phyloP scores from a whole-genome alignment of 768 basidiomycete species.

The Amyloporia xantha region DNA sequence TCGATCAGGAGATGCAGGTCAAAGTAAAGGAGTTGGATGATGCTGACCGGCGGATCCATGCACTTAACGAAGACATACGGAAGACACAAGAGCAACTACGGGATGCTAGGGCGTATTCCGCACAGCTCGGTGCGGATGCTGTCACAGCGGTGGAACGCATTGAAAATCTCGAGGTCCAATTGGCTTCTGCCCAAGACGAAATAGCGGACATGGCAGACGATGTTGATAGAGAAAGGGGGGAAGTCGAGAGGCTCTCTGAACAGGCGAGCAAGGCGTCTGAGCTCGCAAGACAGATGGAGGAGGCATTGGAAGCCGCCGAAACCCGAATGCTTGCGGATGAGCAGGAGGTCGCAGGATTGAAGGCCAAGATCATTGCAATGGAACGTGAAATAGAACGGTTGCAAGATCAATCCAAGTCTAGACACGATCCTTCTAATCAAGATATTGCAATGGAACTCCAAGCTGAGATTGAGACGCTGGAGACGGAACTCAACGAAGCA shows the following conservation, averaged over 20 bases:
- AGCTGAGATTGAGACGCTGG: conserved; percentile 55
- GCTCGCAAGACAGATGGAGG: conserved; percentile 61
- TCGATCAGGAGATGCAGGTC: conserved; percentile 32
- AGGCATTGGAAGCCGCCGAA: conserved; percentile 70
- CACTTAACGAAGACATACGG: conserved; percentile 26
- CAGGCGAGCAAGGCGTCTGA: conserved; percentile 48
- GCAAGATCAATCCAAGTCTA: too few species aligned
- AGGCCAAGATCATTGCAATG: conserved; percentile 42
- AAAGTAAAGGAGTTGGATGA: conserved; percentile 22
- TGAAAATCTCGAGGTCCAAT: conserved; percentile 48
- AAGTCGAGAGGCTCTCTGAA: conserved; percentile 43
- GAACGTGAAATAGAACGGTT: conserved; percentile 51
- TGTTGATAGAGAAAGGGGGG: conserved; percentile 42
- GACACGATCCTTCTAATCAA: conserved; percentile 16
- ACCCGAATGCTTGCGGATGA: conserved; percentile 61
- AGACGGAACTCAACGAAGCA: conserved; percentile 72
- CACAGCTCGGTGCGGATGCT: conserved; percentile 57
- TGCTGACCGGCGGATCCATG: conserved; percentile 16
- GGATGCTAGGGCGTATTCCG: conserved; percentile 41
- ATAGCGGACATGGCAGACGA: conserved; percentile 37
- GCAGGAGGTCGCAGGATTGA: conserved; percentile 44
- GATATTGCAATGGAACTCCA: conserved; percentile 34
- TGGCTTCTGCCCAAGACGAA: conserved; percentile 40
- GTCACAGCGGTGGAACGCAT: conserved; percentile 43
- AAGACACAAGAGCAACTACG: conserved; percentile 34